phyloP scores from a whole-genome alignment of 192 early-diverging fungal genomes.

The Ambispora gerdemannii region DNA sequence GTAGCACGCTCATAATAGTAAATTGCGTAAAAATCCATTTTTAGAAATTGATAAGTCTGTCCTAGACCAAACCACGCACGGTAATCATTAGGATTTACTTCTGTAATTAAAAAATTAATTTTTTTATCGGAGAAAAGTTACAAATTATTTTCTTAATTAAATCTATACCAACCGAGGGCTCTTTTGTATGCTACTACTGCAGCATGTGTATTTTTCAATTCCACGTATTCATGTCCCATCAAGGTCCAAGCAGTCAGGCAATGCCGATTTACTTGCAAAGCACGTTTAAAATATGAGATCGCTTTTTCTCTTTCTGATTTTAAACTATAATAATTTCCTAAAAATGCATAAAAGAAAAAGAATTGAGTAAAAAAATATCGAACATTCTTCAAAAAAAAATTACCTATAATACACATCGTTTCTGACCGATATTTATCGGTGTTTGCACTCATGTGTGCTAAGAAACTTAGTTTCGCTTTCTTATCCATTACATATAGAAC shows the following conservation, averaged over 20 bases:
- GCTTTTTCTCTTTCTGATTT: constrained; percentile 81
- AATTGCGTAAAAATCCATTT: constrained; percentile 77
- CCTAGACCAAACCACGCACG: constrained; percentile 92
- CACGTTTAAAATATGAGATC: constrained; percentile 80
- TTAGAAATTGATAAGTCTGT: constrained; percentile 83
- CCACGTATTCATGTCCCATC: constrained; percentile 93
- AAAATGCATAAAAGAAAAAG: not conserved
- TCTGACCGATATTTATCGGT: constrained; percentile 83
- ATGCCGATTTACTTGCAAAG: constrained; percentile 72
- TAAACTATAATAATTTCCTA: constrained; percentile 87
- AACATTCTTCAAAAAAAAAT: not conserved
- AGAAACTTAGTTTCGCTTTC: constrained; percentile 62
- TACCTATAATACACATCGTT: constrained; percentile 77
- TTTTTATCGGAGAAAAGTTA: not conserved
- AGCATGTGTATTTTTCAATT: constrained; percentile 83
- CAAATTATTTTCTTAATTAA: not conserved
- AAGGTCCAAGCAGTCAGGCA: constrained; percentile 86
- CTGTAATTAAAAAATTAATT: constrained; percentile 22
- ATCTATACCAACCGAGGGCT: constrained; percentile 59
- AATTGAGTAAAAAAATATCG: not conserved
- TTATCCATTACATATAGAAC: constrained; percentile 79
- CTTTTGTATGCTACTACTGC: constrained; percentile 86
- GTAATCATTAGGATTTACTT: constrained; percentile 76
- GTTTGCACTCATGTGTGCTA: constrained; percentile 70
- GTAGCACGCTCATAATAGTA: constrained; percentile 79